phyloP scores from a whole-genome alignment of 1,139 yeast species.

The Eremothecium cymbalariae region DNA sequence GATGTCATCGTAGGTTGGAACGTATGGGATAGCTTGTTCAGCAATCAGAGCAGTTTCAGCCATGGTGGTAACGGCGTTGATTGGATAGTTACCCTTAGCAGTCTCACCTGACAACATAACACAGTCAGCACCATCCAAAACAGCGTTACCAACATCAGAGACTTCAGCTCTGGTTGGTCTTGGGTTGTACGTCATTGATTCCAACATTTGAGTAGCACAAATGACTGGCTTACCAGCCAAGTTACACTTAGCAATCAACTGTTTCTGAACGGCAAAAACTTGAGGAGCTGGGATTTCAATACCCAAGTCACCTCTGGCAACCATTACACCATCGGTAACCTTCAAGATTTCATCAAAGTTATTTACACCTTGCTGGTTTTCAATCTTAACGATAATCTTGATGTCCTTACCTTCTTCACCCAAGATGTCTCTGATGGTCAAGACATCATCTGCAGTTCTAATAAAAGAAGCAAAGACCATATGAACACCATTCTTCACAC shows the following conservation, averaged over 20 bases:
- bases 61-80: constrained; percentile 97
- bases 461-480: constrained; percentile 98
- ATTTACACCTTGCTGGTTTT: constrained; percentile 99
- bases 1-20: constrained; percentile 78
- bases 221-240: constrained; percentile 99
- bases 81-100: constrained; percentile 98
- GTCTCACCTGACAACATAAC: constrained; percentile 99
- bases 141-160: constrained; percentile 97
- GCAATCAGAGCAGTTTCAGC: constrained; percentile 95
- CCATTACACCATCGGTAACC: constrained; percentile 99
- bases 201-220: constrained; percentile 99
- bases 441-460: constrained; percentile 86
- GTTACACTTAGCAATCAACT: constrained; percentile 97
- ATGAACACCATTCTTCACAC: constrained; percentile 95
- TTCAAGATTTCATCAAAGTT: constrained; percentile 92
- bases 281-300: constrained; percentile 99
- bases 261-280: constrained; percentile 97
- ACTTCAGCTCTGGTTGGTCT: constrained; percentile 99
- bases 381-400: constrained; percentile 94
- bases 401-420: constrained; percentile 96
- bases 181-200: constrained; percentile 99
- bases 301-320: constrained; percentile 99
- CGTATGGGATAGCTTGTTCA: constrained; percentile 93
- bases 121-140: constrained; percentile 99
- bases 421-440: constrained; percentile 82